Evolutionary conservation across 768 basidiomycete genomes (phyloP), one percentile per base, ranked within the genome.

Genomic region (Butyriboletus loyo): DNA sequence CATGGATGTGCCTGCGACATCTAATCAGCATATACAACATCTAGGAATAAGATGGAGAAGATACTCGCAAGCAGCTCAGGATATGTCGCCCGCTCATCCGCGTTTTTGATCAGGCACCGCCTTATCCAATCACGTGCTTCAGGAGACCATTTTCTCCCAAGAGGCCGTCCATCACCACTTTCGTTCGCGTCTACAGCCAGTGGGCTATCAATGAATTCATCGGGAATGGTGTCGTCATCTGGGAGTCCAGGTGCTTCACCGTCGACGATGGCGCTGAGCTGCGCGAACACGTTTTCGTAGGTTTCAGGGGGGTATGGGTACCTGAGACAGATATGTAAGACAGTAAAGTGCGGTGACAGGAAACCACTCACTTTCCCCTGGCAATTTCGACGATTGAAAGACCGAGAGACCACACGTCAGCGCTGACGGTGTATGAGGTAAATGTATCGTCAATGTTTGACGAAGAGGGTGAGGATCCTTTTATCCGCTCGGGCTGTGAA

Each of bases 251-350:
- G 96, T 10, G 94, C 88, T 50, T 93, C 90, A 1, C 94, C 96
- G 57, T 97, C 86, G 3, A 99, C 94, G 56, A 99, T 99, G 4
- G 96, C 95, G n/a, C 87, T 91, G 36, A 89, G 74, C 66, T 99
- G 96, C 2, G 95, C 96, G 72, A 99, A 97, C 15, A 98, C 94
- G 68, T 98, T 98, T 53, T 85, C 83, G 68, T 97, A 99, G 7
- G 93, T 96, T 74, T 98, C 95, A 25, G 95, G 95, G 28, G 96
- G 96, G 65, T 97, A 99, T 2, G 96, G 96, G 70, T 99, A 98
- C 65, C 67, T 69, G 28, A 14, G 27, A 32, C 36, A 34, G 37
- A 44, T 34, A 40, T n/a, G 32, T 57, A 17, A 60, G 52, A 38
- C 32, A 8, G n/a, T 36, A 27, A 17, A 38, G 19, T 11, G 17